These are phyloP conservation scores for Chytriomyces confervae DNA, from an alignment of 192 early-diverging fungal genomes.

Conservation along the genomic window DNA sequence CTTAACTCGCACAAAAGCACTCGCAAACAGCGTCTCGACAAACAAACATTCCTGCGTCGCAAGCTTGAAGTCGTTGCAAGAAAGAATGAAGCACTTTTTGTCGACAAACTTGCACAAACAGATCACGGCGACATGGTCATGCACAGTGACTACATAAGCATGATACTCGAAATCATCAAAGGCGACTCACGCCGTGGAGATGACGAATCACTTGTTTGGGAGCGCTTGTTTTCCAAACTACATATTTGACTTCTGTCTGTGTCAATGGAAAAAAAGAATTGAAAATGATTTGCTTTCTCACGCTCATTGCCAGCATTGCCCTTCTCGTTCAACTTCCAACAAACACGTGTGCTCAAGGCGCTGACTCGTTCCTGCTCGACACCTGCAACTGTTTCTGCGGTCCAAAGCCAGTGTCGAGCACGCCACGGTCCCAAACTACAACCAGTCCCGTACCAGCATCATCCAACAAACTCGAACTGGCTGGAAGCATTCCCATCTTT, in stretches of 20 bases:
- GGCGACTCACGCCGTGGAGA: background rate
- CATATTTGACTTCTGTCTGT: too few relatives aligned
- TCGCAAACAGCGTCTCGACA: too few relatives aligned
- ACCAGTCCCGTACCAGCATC: too few relatives aligned
- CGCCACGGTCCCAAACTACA: background rate
- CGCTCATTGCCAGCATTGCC: too few relatives aligned
- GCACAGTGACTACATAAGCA: background rate
- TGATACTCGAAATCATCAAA: background rate
- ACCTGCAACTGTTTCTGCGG: slow-evolving; percentile 25
- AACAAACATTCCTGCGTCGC: background rate
- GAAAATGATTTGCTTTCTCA: too few relatives aligned
- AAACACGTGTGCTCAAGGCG: too few relatives aligned
- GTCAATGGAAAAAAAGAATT: too few relatives aligned
- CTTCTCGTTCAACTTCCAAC: too few relatives aligned
- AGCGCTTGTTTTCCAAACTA: too few relatives aligned
- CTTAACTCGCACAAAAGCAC: too few relatives aligned
- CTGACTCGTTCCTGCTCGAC: slow-evolving; percentile 3
- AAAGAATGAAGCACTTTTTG: background rate
- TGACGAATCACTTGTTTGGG: background rate
- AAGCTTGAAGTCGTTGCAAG: background rate
- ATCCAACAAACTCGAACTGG: background rate
- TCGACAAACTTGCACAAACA: background rate
- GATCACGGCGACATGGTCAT: background rate
- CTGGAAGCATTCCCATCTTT: slow-evolving; percentile 18
- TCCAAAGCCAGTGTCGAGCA: background rate